Base-by-base conservation (phyloP, 306 rosid genomes). In the Glycine tomentella region DNA sequence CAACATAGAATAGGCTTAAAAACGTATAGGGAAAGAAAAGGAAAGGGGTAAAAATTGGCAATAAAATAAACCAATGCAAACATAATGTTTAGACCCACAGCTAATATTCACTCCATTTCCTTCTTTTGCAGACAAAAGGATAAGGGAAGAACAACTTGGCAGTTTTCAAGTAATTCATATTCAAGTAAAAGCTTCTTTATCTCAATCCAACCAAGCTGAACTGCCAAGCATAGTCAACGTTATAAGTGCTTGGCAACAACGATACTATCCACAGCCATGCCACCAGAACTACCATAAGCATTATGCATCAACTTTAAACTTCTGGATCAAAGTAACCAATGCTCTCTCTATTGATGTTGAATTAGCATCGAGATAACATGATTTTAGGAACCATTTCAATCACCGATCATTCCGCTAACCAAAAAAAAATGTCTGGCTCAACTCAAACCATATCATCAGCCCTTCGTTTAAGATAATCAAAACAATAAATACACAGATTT, bases 231-330 rank as follows among this genome's bases (percentile, higher is more conserved):
- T 0, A 8, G 57, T 44, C n/a, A 59, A 45, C 20, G 52, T 31
- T 14, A 13, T 7, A 55, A 55, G 31, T 7, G 10, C 61, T 8
- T 15, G 31, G 6, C 34, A 16, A 8, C 4, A 33, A 8, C 2
- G 63, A 56, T 3, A 16, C 7, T 56, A 56, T 56, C 33, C 33
- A 16, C 34, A 16, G 16, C 49, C 50, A 5, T 20, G 9, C 50
- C 52, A 69, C 9, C n/a, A 10, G 38, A 69, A 82, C 67, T 59
- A 70, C 34, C 74, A 76, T 33, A 44, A 56, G 46, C 71, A 59
- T 68, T 42, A 10, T 16, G 16, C 56, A 59, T 58, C 64, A 10
- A 45, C 6, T 69, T 20, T 58, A 3, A 62, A 34, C 50, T 58
- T 68, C 77, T 25, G 67, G 76, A 25, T 16, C 31, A 75, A 7